Conservation (phyloP, 495 filamentous ascomycete genomes). For the Pseudomonodictys pantanalensis region DNA sequence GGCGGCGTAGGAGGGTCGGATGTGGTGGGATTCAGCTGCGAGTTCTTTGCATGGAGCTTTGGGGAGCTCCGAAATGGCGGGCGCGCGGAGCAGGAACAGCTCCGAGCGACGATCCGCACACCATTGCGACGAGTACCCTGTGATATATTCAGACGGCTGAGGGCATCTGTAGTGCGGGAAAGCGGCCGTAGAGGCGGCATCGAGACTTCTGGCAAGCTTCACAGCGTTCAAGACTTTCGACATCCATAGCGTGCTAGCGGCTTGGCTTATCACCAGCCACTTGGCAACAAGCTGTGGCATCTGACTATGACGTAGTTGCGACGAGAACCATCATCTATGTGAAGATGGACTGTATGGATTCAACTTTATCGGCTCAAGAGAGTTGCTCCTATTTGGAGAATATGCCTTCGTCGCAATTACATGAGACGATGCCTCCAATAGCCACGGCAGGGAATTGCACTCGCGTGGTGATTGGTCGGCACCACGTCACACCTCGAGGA, state of each 20-base stretch:
- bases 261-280: neutral
- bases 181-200: conserved; percentile 20
- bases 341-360: no score
- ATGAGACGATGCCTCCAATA: neutral
- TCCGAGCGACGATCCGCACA: neutral
- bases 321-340: no score
- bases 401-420: no score
- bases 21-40: conserved; percentile 31
- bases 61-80: conserved; percentile 6
- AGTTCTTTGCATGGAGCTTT: conserved; percentile 3
- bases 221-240: neutral
- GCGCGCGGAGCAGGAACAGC: conserved; percentile 27
- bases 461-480: conserved; percentile 6
- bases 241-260: neutral
- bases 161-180: neutral
- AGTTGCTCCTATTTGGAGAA: no score
- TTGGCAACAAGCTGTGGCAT: neutral
- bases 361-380: no score
- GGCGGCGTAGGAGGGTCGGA: conserved; percentile 35
- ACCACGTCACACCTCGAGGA: neutral
- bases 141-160: conserved; percentile 1
- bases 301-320: no score
- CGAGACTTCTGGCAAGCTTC: conserved; percentile 6
- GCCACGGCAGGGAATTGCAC: neutral
- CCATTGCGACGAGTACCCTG: neutral